Base-by-base conservation (phyloP, 768 basidiomycete genomes). In the Boletus reticuloceps region DNA sequence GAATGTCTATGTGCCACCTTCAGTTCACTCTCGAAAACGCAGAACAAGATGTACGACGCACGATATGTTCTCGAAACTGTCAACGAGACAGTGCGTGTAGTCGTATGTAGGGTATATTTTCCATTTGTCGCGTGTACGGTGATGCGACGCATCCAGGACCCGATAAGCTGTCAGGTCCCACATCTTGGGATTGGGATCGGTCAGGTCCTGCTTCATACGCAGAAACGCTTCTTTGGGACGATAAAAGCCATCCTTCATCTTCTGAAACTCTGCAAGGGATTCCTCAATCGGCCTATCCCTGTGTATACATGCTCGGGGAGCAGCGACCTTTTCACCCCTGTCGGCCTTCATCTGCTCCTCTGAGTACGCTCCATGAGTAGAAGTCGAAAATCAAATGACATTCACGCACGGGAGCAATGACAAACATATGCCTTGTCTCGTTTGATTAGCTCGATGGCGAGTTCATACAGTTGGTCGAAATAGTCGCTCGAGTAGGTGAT, bases 61-160 rank as follows among this genome's bases (percentile, higher is more conserved):
- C 97, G 95, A 92, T 59, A 99, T 98, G 70, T 98, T 97, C 72
- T 99, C 97, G 68, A 99, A 89, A 65, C 95, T 98, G 81, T 99
- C 97, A 51, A 92, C 91, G 50, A 99, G 75, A 74, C 97, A 98
- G 75, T 99, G 97, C 0, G 97, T 97, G 70, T 96, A 98, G 70
- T 99, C 97, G 69, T 99, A 99, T 0, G 95, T 98, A 3, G 96
- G 96, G 71, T 99, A 99, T 57, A 99, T 93, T 67, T 82, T 91
- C 97, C 97, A 99, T 66, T 88, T 90, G 69, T 88, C 85, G 11
- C 85, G 84, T 1, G 97, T 98, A 22, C 97, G 84, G 66, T 98
- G 96, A 72, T 99, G 97, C 31, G 90, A 85, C 2, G 92, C 83
- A 48, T 89, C 82, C 50, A 98, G 79, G 16, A 98, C 92, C 27